Percentiles rank a stretch among this genome's conserved stretches.
Evolutionary conservation across 306 rosid genomes (phyloP).

Genomic region (Cucumis melo): DNA sequence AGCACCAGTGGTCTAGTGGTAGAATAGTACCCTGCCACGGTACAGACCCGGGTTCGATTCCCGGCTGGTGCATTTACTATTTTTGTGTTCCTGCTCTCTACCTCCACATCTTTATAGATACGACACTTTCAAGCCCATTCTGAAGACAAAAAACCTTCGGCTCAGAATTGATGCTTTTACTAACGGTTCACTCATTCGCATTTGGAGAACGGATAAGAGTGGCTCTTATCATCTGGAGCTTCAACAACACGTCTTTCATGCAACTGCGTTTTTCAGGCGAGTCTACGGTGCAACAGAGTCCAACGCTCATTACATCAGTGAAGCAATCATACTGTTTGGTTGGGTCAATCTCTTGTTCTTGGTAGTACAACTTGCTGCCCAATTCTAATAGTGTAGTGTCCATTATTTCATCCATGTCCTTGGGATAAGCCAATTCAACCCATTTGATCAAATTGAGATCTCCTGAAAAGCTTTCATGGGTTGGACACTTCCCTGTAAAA

Average conservation of each 20-base stretch:
- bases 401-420: constrained; percentile 20
- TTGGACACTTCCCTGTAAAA: constrained; percentile 46
- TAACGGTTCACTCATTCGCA: background rate
- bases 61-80: constrained; percentile 49
- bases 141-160: too few relatives aligned
- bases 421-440: constrained; percentile 34
- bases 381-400: constrained; percentile 31
- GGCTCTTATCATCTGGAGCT: constrained; percentile 24
- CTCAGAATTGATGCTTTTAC: background rate
- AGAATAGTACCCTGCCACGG: constrained; percentile 81
- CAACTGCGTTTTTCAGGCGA: constrained; percentile 37
- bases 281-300: constrained; percentile 36
- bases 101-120: too few relatives aligned
- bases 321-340: constrained; percentile 16
- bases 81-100: too few relatives aligned
- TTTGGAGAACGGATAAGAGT: background rate
- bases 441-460: constrained; percentile 35
- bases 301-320: constrained; percentile 28
- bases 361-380: background rate
- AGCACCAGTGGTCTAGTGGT: constrained; percentile 95
- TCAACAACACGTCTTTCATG: constrained; percentile 29
- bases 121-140: too few relatives aligned
- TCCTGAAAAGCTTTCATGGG: constrained; percentile 35
- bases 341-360: constrained; percentile 1
- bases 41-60: constrained; percentile 46